Evolutionary conservation across 164 flowering plant species (phyloP).

Genomic region (Annona squamosa): DNA sequence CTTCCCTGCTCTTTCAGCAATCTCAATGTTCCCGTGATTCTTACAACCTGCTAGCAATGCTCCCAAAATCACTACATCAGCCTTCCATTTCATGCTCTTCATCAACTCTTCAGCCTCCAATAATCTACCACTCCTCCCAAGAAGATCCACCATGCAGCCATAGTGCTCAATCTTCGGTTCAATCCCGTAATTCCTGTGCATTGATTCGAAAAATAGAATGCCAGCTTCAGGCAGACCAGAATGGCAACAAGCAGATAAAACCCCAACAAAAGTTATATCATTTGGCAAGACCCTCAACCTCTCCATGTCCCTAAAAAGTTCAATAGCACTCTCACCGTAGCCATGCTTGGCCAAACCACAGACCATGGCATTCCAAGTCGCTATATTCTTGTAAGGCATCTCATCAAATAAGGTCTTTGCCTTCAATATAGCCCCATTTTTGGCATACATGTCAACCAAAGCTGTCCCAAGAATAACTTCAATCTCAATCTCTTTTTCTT

Average conservation of each 20-base stretch:
- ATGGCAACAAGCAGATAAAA: constrained; percentile 67
- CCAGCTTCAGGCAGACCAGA: constrained; percentile 49
- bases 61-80: constrained; percentile 60
- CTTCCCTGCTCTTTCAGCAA: constrained; percentile 40
- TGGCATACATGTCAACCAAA: constrained; percentile 66
- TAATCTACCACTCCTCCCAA: constrained; percentile 45
- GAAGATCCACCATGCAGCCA: constrained; percentile 61
- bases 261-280: constrained; percentile 47
- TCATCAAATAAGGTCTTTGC: constrained; percentile 38
- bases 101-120: constrained; percentile 57
- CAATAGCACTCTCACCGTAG: constrained; percentile 39
- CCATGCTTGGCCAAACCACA: constrained; percentile 62
- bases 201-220: constrained; percentile 36
- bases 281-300: constrained; percentile 31
- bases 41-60: constrained; percentile 52
- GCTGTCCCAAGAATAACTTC: constrained; percentile 59
- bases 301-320: constrained; percentile 31
- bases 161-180: constrained; percentile 60
- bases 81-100: constrained; percentile 43
- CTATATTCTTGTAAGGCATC: constrained; percentile 38
- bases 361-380: constrained; percentile 66
- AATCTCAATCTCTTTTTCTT: constrained; percentile 27
- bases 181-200: constrained; percentile 35
- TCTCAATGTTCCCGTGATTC: constrained; percentile 36
- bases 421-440: constrained; percentile 37